phyloP scores from a whole-genome alignment of 306 rosid genomes.

The Carpinus viminea region DNA sequence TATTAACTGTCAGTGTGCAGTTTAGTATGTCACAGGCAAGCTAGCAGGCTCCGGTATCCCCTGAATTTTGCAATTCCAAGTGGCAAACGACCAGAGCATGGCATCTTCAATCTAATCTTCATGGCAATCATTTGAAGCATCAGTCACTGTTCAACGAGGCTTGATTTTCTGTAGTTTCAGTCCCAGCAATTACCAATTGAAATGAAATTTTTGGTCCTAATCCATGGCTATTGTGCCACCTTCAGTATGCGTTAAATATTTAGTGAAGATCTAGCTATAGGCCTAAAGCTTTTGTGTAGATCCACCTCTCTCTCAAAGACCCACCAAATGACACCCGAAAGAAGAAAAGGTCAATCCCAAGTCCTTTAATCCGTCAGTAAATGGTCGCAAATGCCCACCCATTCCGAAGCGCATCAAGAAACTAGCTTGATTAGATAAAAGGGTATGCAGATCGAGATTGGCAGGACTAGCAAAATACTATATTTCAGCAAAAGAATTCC shows the following conservation, averaged over 20 bases:
- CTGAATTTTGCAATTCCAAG: not conserved
- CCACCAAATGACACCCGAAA: not conserved
- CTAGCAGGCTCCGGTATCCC: not conserved
- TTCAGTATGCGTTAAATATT: not conserved
- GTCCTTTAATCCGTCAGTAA: not conserved
- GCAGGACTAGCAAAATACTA: not conserved
- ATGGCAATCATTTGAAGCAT: slow-evolving; percentile 13
- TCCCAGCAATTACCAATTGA: not conserved
- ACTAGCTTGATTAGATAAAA: not conserved
- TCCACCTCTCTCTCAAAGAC: not conserved
- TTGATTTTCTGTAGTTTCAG: not conserved
- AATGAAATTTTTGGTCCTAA: not conserved
- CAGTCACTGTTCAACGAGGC: not conserved
- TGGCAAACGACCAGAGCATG: not conserved
- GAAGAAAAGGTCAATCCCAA: not conserved
- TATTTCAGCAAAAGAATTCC: not conserved
- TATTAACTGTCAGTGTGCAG: not conserved
- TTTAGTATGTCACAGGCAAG: not conserved
- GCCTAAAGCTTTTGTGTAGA: not conserved
- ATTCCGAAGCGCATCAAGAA: not conserved
- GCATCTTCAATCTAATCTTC: not conserved
- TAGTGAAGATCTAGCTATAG: not conserved
- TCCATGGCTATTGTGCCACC: not conserved
- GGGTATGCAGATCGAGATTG: not conserved
- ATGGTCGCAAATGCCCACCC: not conserved